Conservation (phyloP, 108 stramenopile genomes). For the Craspedostauros australis region DNA sequence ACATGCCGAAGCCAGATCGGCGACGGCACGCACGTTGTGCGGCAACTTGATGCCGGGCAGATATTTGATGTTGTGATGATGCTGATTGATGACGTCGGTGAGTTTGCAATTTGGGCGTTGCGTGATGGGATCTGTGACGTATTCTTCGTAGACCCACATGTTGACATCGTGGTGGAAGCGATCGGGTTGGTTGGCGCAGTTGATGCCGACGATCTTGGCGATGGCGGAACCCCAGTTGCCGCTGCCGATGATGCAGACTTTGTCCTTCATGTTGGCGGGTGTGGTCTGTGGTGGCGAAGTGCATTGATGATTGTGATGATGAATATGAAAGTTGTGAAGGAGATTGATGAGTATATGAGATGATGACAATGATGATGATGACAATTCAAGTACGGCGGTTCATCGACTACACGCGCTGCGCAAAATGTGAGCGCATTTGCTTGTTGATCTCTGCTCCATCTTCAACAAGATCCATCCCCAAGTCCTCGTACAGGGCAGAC, state of each 20-base stretch:
- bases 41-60: conserved; percentile 88
- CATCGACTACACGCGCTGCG: too few species aligned
- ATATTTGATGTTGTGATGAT: conserved; percentile 96
- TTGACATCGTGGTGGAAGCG: conserved; percentile 69
- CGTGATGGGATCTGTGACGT: conserved; percentile 12
- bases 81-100: conserved; percentile 86
- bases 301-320: too few species aligned
- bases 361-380: too few species aligned
- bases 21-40: conserved; percentile 75
- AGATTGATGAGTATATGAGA: too few species aligned
- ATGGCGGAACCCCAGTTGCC: conserved; percentile 95
- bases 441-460: too few species aligned
- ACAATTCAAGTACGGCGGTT: too few species aligned
- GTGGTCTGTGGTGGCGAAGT: too few species aligned
- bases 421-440: too few species aligned
- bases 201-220: conserved; percentile 77
- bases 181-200: conserved; percentile 56
- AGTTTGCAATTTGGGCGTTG: conserved; percentile 39
- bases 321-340: too few species aligned
- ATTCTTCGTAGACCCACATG: conserved; percentile 97
- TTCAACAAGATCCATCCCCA: too few species aligned
- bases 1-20: conserved; percentile 82
- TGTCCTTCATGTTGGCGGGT: too few species aligned
- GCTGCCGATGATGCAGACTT: conserved; percentile 88
- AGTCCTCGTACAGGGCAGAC: too few species aligned